Evolutionary conservation across 2,329 filamentous ascomycete species (phyloP), one percentile per base, ranked within the genome.

Genomic region (Gaeumannomyces tritici): DNA sequence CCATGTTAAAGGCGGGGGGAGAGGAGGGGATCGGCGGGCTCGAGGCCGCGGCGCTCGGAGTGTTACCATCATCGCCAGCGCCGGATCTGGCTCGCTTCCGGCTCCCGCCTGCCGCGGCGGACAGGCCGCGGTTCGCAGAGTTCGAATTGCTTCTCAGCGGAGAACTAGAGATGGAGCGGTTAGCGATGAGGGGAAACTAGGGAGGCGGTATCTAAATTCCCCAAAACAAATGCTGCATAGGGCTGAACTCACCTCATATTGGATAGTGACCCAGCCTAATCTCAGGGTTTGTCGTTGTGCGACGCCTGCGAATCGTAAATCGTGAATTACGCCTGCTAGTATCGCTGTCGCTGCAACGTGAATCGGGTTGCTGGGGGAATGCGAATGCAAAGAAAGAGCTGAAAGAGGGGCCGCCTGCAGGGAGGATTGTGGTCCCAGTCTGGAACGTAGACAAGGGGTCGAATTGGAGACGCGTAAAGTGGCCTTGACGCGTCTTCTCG

Each of bases 131-230:
- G 76, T 96, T 96, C 69, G 88, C 91, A 67, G 92, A 93, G 64
- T 88, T 86, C 80, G 90, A 89, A 76, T 87, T 91, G 69, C 87
- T 83, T 75, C 89, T 87, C 65, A 96, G 82, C 73, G 93, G 92
- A 74, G 91, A 96, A 80, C 90, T 96, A 51, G 7, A 51, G 11
- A 33, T 7, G 31, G 12, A 15, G 6, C 21, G 18, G 42, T 51
- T 51, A 51, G 42, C 42, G 3, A 51, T n/a, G 42, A n/a, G 42
- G 6, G 42, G 18, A 51, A 4, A 11, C 42, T 21, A 9, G 42
- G n/a, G 42, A 51, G 42, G 42, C 42, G 42, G 42, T n/a, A 51
- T 21, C 18, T 51, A n/a, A 12, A 47, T 21, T 47, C 42, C 42
- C 18, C 42, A 18, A 51, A 51, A 4, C 2, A 35, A 35, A n/a